Percentiles rank a stretch among this genome's conserved stretches.
Evolutionary conservation across 1,284 basidiomycete genomes (phyloP).

Genomic region (Boletellus deceptivus): DNA sequence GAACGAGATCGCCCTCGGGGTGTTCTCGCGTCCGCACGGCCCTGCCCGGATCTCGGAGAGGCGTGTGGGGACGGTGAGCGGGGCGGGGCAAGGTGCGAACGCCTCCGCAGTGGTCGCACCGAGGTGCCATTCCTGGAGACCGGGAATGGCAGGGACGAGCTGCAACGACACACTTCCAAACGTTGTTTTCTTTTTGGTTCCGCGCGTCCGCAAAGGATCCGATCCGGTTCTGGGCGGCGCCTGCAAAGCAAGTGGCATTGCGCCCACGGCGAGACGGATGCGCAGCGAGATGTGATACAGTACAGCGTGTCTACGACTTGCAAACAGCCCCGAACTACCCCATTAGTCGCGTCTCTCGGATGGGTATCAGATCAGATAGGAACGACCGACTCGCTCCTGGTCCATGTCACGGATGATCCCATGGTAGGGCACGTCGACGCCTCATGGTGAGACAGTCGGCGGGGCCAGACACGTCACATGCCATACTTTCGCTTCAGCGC

Average conservation of each 20-base stretch:
- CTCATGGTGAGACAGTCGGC: neutral
- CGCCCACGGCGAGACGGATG: conserved; percentile 1
- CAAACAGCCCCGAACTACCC: conserved; percentile 10
- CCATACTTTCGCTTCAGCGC: conserved; percentile 71
- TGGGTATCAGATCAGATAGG: conserved; percentile 31
- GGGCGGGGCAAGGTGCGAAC: neutral
- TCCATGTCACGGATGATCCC: neutral
- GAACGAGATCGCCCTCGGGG: too few relatives aligned
- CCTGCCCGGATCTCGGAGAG: too few relatives aligned
- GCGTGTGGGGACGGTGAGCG: too few relatives aligned
- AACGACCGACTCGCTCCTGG: conserved; percentile 8
- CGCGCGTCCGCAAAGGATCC: conserved; percentile 12
- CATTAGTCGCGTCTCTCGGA: conserved; percentile 17
- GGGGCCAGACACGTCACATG: conserved; percentile 30
- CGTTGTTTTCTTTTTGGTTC: conserved; percentile 4
- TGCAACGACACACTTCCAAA: conserved; percentile 9
- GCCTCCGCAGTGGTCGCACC: too few relatives aligned
- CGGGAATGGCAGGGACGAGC: too few relatives aligned
- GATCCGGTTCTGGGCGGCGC: neutral
- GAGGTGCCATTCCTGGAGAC: too few relatives aligned
- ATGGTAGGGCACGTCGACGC: neutral
- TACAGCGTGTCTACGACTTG: conserved; percentile 23
- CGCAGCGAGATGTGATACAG: conserved; percentile 15
- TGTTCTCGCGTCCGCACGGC: too few relatives aligned
- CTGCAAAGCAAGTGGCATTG: conserved; percentile 2